Evolutionary conservation across 768 basidiomycete genomes (phyloP).

Genomic region (Porpolomopsis calyptriformis): DNA sequence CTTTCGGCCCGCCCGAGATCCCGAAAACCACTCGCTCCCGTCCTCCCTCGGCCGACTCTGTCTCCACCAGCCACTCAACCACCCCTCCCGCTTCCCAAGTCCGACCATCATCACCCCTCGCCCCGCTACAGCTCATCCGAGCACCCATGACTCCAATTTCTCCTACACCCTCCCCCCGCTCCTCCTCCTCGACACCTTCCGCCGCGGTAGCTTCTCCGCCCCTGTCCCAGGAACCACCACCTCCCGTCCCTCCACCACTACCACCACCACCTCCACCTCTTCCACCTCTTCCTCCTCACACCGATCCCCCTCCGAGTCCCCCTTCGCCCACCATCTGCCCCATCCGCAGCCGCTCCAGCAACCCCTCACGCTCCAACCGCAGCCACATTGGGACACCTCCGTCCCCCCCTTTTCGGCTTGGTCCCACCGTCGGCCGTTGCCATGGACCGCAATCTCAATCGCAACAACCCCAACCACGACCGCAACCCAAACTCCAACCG

Average conservation of each 20-base stretch:
- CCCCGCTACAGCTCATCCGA: background rate
- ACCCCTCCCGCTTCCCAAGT: background rate
- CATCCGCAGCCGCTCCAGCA: conserved; percentile 30
- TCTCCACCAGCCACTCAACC: conserved; percentile 9
- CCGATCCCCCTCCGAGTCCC: background rate
- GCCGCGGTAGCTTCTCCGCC: conserved; percentile 20
- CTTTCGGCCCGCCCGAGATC: too few relatives aligned
- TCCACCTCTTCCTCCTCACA: conserved; percentile 1
- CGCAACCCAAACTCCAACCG: conserved; percentile 16
- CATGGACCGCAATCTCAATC: too few relatives aligned
- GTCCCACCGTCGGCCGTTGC: conserved; percentile 19
- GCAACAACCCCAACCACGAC: too few relatives aligned
- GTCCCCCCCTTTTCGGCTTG: conserved; percentile 16
- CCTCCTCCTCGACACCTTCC: conserved; percentile 25
- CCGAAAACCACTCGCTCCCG: conserved; percentile 3
- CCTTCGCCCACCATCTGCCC: conserved; percentile 14
- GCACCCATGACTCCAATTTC: background rate
- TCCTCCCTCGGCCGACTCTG: conserved; percentile 4
- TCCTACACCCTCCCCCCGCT: background rate
- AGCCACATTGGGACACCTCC: conserved; percentile 52
- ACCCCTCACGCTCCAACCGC: conserved; percentile 58
- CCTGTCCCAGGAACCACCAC: conserved; percentile 7
- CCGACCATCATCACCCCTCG: background rate
- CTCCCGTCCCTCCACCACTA: background rate
- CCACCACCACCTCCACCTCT: conserved; percentile 1